These are phyloP conservation scores for Oxalis stricta DNA, from an alignment of 441 rosid genomes.

Conservation along the genomic window DNA sequence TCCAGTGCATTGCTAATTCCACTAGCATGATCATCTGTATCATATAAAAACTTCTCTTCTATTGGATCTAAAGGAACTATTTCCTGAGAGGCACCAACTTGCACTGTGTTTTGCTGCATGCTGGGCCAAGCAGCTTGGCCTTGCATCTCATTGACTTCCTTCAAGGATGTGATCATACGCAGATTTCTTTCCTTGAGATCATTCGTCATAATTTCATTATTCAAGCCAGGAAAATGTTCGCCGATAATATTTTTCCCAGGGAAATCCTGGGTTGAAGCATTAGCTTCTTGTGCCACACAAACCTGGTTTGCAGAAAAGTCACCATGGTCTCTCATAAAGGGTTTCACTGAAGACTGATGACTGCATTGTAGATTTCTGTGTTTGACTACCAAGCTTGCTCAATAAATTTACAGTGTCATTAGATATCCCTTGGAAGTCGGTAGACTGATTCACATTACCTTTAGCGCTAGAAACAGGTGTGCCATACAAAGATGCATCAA, in stretches of 20 bases:
- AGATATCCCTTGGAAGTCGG: too few relatives aligned
- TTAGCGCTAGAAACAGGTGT: slow-evolving; percentile 39
- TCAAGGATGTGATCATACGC: too few relatives aligned
- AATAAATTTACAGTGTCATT: too few relatives aligned
- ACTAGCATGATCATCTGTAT: slow-evolving; percentile 61
- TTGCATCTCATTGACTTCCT: slow-evolving; percentile 30
- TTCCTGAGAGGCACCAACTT: slow-evolving; percentile 29
- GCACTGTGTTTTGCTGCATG: slow-evolving; percentile 33
- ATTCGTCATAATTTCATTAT: slow-evolving; percentile 29
- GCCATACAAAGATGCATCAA: slow-evolving; percentile 60
- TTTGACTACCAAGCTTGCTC: slow-evolving; percentile 31
- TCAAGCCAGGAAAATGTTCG: slow-evolving; percentile 24
- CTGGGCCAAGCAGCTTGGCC: slow-evolving; percentile 23
- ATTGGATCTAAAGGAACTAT: slow-evolving; percentile 73
- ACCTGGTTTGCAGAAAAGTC: slow-evolving; percentile 28
- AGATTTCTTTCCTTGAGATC: slow-evolving; percentile 29
- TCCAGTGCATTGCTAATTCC: slow-evolving; percentile 32
- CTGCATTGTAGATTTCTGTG: slow-evolving; percentile 31
- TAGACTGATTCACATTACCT: slow-evolving; percentile 24
- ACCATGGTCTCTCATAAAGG: slow-evolving; percentile 36
- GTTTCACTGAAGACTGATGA: slow-evolving; percentile 35
- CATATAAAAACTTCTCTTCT: slow-evolving; percentile 83
- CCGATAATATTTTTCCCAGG: slow-evolving; percentile 28
- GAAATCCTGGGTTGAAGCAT: slow-evolving; percentile 31
- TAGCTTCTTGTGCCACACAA: slow-evolving; percentile 27